Evolutionary conservation across 2,329 filamentous ascomycete species (phyloP).

Genomic region (Venturia aucupariae): DNA sequence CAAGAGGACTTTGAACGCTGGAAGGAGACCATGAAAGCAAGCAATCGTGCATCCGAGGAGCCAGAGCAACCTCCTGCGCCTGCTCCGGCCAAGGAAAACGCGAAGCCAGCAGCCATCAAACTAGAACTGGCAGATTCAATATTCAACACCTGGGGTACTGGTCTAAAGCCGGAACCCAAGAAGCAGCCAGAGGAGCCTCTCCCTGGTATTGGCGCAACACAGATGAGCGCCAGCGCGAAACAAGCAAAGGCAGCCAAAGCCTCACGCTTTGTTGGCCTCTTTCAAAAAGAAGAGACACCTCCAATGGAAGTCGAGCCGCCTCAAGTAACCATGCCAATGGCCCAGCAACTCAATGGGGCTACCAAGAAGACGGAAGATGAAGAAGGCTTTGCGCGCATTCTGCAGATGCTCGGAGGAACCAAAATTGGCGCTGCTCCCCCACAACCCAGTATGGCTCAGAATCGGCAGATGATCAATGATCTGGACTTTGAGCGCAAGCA

Average conservation of each 20-base stretch:
- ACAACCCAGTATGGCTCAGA: conserved; percentile 8
- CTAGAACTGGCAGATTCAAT: conserved; percentile 10
- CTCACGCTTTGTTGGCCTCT: conserved; percentile 78
- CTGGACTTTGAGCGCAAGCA: conserved; percentile 1
- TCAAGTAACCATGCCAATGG: conserved; percentile 18
- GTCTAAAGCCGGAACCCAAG: neutral
- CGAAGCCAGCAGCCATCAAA: conserved; percentile 12
- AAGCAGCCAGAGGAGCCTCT: conserved; percentile 6
- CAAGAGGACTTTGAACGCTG: conserved; percentile 90
- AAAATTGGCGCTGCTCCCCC: conserved; percentile 31
- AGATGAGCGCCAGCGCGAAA: neutral
- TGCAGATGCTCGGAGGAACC: conserved; percentile 65
- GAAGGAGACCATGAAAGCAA: conserved; percentile 80
- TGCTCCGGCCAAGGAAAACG: conserved; percentile 28
- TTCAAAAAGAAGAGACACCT: conserved; percentile 31
- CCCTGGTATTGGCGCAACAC: conserved; percentile 1
- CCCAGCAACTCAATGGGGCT: conserved; percentile 17
- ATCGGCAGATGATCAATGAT: conserved; percentile 18
- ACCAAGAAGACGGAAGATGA: conserved; percentile 56
- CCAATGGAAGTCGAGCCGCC: conserved; percentile 18
- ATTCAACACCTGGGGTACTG: conserved; percentile 15
- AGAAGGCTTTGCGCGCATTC: conserved; percentile 73
- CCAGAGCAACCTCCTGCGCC: conserved; percentile 29
- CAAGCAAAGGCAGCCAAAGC: conserved; percentile 43
- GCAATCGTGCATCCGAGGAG: conserved; percentile 27